These are phyloP conservation scores for Thalassiosira livingstoniorum DNA, from an alignment of 352 stramenopile species.

Conservation along the genomic window DNA sequence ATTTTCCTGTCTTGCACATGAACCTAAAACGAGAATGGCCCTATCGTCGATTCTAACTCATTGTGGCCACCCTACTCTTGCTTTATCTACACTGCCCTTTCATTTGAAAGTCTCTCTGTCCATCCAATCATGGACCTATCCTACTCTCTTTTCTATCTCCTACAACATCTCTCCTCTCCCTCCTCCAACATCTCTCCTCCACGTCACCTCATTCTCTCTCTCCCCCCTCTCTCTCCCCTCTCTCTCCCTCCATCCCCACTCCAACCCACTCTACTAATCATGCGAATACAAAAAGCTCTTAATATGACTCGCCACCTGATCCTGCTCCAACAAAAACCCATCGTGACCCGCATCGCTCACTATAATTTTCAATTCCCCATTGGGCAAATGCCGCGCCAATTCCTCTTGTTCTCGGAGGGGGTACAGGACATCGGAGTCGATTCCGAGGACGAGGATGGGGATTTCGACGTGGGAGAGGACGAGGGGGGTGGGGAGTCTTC, in stretches of 20 bases:
- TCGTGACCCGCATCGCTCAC: slow-evolving; percentile 93
- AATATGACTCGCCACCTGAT: slow-evolving; percentile 88
- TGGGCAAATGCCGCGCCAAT: slow-evolving; percentile 88
- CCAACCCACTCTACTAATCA: slow-evolving; percentile 24
- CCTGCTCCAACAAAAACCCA: slow-evolving; percentile 95
- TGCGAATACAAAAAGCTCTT: slow-evolving; percentile 79
- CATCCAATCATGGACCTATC: no score
- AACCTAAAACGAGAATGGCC: no score
- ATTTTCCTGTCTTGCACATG: no score
- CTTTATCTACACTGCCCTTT: no score
- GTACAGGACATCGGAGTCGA: slow-evolving; percentile 95
- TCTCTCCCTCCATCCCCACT: background rate
- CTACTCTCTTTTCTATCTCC: no score
- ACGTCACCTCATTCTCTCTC: background rate
- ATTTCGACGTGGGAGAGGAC: slow-evolving; percentile 84
- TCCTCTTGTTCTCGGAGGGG: slow-evolving; percentile 92
- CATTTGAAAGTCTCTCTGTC: no score
- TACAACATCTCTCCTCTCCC: no score
- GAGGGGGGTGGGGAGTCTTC: slow-evolving; percentile 69
- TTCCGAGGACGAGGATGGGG: slow-evolving; percentile 92
- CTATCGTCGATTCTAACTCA: no score
- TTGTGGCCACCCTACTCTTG: no score
- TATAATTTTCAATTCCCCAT: slow-evolving; percentile 90
- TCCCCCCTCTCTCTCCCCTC: background rate
- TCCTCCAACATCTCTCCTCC: no score